These are phyloP conservation scores for Penicillium sp. DNA, from an alignment of 2,329 filamentous ascomycete genomes.

Conservation along the genomic window DNA sequence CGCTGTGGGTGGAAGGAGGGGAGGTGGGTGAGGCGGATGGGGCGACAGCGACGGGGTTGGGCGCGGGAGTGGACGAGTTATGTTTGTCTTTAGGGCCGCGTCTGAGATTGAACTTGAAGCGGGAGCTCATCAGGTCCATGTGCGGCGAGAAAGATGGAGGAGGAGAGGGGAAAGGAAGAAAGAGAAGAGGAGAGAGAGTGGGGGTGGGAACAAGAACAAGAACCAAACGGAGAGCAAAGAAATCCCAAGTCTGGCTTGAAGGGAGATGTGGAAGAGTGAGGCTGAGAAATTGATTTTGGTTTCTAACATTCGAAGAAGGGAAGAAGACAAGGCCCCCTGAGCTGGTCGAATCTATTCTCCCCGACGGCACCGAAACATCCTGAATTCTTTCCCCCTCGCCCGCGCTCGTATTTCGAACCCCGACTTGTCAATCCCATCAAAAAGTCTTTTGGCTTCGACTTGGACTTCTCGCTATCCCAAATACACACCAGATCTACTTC, in stretches of 20 bases:
- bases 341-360: too few relatives aligned
- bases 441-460: too few relatives aligned
- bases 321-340: background rate
- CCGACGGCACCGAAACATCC: too few relatives aligned
- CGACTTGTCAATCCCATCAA: too few relatives aligned
- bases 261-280: constrained; percentile 7
- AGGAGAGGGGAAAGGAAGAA: constrained; percentile 12
- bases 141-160: constrained; percentile 18
- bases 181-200: constrained; percentile 7
- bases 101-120: constrained; percentile 38
- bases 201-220: constrained; percentile 16
- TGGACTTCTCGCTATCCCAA: too few relatives aligned
- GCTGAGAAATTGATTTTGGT: constrained; percentile 3
- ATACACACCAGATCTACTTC: too few relatives aligned
- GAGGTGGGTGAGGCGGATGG: constrained; percentile 34
- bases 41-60: constrained; percentile 29
- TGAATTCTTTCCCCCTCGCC: too few relatives aligned
- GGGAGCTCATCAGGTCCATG: constrained; percentile 49
- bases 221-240: constrained; percentile 6
- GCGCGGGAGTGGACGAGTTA: constrained; percentile 27
- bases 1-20: constrained; percentile 37
- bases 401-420: too few relatives aligned
- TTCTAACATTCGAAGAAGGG: background rate
- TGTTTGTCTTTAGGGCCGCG: constrained; percentile 15
- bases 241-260: constrained; percentile 10